Evolutionary conservation across 495 filamentous ascomycete species (phyloP), one percentile per base, ranked within the genome.

Genomic region (Aspergillus incahuasiensis): DNA sequence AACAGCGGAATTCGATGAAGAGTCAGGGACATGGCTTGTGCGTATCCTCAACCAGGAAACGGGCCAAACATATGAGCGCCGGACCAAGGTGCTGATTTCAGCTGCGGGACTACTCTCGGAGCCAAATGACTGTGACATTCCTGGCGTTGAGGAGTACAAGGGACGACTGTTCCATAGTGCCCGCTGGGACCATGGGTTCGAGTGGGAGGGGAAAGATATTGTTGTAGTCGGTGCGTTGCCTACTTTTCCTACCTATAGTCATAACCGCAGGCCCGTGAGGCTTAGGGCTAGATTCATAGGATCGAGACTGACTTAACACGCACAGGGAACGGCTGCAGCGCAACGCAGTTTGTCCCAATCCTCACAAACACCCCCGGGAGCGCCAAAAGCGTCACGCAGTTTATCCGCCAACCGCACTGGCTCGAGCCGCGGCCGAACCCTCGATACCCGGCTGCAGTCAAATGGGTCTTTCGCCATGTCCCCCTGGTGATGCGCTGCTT

Each of bases 81-180:
- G 73, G 20, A 68, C 64, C 19, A 77, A 75, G 58, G 65, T 82
- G 21, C 59, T 83, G 0, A 64, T 82, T 13, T 73, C 68, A 28
- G 71, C 69, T 4, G 76, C 78, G n/a, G 80, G 79, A 0, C 59
- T 68, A 1, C 65, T 82, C 5, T 74, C 71, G 2, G 34, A 81
- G 19, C 68, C 69, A 0, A 74, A 74, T 22, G 56, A 63, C 12
- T 72, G 68, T 48, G 77, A 81, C 47, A 75, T 82, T 16, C 74
- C 25, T 69, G 78, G 74, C 5, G 61, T 73, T 18, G 63, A 78
- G 8, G 57, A 46, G 12, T 85, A 79, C 58, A 53, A 77, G 43
- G 83, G 82, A 19, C 63, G 58, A 8, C 49, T 84, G n/a, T 74
- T 85, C 54, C 84, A 86, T 54, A 82, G 78, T 1, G 81, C 83